Conservation (phyloP, 83 land plant species). For the Picea mariana region DNA sequence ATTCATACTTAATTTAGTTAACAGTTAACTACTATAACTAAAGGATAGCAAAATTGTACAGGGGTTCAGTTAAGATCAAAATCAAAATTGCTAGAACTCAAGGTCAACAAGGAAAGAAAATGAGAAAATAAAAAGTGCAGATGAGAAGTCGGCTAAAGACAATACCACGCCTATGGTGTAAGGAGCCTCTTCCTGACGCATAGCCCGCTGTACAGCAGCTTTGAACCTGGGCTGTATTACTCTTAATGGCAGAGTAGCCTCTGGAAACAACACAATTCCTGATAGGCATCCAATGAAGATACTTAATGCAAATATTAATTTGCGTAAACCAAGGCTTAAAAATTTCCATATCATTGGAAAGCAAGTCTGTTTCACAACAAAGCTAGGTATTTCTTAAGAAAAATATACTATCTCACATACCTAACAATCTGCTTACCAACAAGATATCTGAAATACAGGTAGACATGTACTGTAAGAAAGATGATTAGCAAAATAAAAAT, state of each 20-base stretch:
- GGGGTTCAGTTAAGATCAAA: not conserved
- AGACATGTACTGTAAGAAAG: not conserved
- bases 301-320: slow-evolving; percentile 1
- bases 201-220: slow-evolving; percentile 82
- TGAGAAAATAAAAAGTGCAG: not conserved
- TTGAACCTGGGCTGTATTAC: slow-evolving; percentile 75
- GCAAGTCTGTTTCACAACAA: not conserved
- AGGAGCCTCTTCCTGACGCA: slow-evolving; percentile 74
- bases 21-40: not conserved
- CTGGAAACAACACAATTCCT: slow-evolving; percentile 97
- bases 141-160: not conserved
- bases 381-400: not conserved
- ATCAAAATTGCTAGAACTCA: not conserved
- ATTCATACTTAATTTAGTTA: not conserved
- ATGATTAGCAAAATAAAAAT: not conserved
- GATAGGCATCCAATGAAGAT: slow-evolving; percentile 4
- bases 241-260: slow-evolving; percentile 92
- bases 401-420: not conserved
- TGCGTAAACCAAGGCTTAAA: not conserved
- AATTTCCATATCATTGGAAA: not conserved
- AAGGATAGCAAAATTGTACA: not conserved
- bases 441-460: not conserved
- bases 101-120: not conserved
- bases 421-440: not conserved
- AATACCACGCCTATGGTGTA: slow-evolving; percentile 90